Percentiles rank a stretch among this genome's conserved stretches.
These are phyloP conservation scores for Cicer bijugum DNA, from an alignment of 306 rosid species.

Conservation along the genomic window DNA sequence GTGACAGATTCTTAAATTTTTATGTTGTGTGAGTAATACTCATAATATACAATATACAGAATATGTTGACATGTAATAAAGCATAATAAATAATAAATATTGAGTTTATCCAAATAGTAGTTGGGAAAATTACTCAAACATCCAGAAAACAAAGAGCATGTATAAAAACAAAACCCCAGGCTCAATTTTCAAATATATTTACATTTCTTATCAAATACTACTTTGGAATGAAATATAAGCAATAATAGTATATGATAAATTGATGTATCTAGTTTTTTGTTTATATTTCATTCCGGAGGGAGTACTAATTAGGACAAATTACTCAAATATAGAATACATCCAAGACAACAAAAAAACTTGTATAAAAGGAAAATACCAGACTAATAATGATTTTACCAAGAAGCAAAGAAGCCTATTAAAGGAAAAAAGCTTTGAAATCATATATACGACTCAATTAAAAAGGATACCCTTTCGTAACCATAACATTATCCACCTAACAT, in stretches of 20 bases:
- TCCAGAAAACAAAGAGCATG: background rate
- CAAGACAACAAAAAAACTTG: background rate
- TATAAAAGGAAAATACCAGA: background rate
- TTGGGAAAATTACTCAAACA: background rate
- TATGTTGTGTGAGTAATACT: background rate
- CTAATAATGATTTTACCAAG: slow-evolving; percentile 8
- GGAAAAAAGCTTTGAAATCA: background rate
- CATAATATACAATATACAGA: background rate
- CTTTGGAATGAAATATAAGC: too few relatives aligned
- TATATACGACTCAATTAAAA: slow-evolving; percentile 15
- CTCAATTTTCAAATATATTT: background rate
- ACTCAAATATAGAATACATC: background rate
- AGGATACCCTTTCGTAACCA: slow-evolving; percentile 13
- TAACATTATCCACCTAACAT: slow-evolving; percentile 11
- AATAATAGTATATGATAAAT: too few relatives aligned
- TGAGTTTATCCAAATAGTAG: background rate
- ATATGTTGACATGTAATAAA: too few relatives aligned
- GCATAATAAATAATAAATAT: background rate
- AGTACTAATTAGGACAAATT: slow-evolving; percentile 28
- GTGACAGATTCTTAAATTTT: background rate
- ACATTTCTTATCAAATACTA: background rate
- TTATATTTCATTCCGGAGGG: too few relatives aligned
- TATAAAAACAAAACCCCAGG: background rate
- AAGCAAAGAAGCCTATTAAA: slow-evolving; percentile 28
- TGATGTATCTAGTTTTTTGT: too few relatives aligned